These are phyloP conservation scores for Zangia roseola DNA, from an alignment of 768 basidiomycete species.

Conservation along the genomic window DNA sequence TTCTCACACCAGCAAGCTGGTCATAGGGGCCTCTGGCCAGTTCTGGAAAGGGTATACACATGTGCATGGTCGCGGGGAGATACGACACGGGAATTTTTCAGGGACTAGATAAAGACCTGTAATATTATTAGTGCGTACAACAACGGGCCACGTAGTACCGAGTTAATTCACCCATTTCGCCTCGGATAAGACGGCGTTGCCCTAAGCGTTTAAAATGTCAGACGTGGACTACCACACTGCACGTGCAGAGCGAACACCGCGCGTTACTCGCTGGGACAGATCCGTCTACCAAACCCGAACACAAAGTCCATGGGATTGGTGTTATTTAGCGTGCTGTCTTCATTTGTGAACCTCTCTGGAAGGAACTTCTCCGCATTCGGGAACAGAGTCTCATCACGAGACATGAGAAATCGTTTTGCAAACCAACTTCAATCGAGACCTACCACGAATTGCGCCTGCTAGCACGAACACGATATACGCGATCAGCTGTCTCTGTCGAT, in stretches of 20 bases:
- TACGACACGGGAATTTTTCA: constrained; percentile 6
- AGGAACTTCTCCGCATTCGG: constrained; percentile 7
- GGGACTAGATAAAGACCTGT: constrained; percentile 5
- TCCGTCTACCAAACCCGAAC: constrained; percentile 16
- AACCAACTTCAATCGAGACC: no score
- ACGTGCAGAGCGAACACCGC: background rate
- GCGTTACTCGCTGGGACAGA: constrained; percentile 1
- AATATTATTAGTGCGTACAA: no score
- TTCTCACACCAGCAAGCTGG: no score
- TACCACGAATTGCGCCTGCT: no score
- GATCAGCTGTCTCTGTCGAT: no score
- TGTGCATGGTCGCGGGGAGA: constrained; percentile 1
- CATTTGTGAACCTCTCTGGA: constrained; percentile 12
- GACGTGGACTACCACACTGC: background rate
- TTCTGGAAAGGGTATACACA: no score
- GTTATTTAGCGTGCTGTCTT: constrained; percentile 6
- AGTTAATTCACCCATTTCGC: constrained; percentile 6
- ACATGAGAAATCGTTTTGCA: background rate
- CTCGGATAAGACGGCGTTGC: background rate
- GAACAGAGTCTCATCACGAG: constrained; percentile 8
- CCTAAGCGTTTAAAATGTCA: background rate
- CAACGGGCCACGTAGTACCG: constrained; percentile 1
- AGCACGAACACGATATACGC: no score
- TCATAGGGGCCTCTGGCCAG: no score
- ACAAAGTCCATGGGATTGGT: constrained; percentile 4